Base-by-base conservation (phyloP, 352 stramenopile genomes). In the Globisporangium irregulare region DNA sequence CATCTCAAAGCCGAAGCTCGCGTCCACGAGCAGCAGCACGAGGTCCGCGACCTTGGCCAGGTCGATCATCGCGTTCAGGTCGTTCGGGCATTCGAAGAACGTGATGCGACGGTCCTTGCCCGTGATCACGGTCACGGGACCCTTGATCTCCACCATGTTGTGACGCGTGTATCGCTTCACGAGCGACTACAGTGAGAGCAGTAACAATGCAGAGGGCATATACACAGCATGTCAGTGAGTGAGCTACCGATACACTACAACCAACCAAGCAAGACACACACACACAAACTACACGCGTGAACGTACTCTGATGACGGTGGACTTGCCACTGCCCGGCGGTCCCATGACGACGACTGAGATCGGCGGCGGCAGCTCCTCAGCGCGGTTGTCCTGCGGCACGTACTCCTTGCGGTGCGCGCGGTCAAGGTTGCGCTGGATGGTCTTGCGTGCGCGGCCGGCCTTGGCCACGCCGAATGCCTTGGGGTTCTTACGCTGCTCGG, bases 1-100 rank as follows among this genome's bases (percentile, higher is more conserved):
- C 98, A 99, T 99, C 75, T 99, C 98, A 75, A 99, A 99, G 9
- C 98, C 98, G 73, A 99, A 99, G 72, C 97, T 99, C n/a, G 97
- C 98, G 88, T 99, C 98, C 43, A 99, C 97, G 34, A 99, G 93
- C 18, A 99, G 77, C 46, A 99, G 75, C 22, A 99, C 98, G 5
- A 99, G 81, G 74, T 99, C 98, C 0, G 98, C 97, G 57, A 99
- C 94, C 79, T 99, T 99, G 69, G 97, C 97, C 70, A 99, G 81
- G 82, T 99, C 97, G 55, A 97, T 88, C 89, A 96, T 96, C 18
- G 87, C 87, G 67, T 96, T 96, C 25, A 97, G 71, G 68, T 97
- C 95, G 75, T 98, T 98, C 7, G 98, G 97, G 80, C 97, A 99
- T 82, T 99, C 98, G 57, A 99, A 93, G 65, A 99, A 97, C 4